Evolutionary conservation across 805 yeast species (phyloP).

Genomic region (Zygosaccharomyces bisporus): DNA sequence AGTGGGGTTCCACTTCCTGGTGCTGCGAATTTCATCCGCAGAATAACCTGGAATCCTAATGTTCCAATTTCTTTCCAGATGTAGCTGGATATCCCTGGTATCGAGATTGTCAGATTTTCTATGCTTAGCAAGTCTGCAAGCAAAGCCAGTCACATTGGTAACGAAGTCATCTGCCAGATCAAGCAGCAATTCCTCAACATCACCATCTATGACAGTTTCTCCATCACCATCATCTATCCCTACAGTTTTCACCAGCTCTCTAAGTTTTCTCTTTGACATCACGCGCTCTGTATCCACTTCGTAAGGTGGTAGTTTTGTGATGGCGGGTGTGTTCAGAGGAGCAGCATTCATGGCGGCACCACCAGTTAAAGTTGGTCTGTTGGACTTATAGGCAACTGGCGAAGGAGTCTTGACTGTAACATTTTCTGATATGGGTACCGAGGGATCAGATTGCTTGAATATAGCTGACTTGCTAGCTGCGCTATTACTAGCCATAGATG

Average conservation of each 20-base stretch:
- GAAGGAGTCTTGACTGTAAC: slow-evolving; percentile 62
- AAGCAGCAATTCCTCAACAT: slow-evolving; percentile 83
- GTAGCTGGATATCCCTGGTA: slow-evolving; percentile 84
- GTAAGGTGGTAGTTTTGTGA: slow-evolving; percentile 71
- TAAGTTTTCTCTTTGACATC: slow-evolving; percentile 80
- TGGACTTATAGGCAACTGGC: slow-evolving; percentile 61
- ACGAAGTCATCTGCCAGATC: slow-evolving; percentile 97
- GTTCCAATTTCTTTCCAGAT: slow-evolving; percentile 91
- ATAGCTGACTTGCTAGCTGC: slow-evolving; percentile 29
- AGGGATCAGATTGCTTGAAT: slow-evolving; percentile 48
- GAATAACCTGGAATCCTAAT: slow-evolving; percentile 91
- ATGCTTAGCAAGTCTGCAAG: slow-evolving; percentile 92
- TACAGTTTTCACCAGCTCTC: slow-evolving; percentile 78
- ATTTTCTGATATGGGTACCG: slow-evolving; percentile 67
- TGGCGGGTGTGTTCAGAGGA: slow-evolving; percentile 70
- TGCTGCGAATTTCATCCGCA: slow-evolving; percentile 81
- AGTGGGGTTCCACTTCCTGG: slow-evolving; percentile 68
- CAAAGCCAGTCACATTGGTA: slow-evolving; percentile 83
- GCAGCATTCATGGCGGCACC: slow-evolving; percentile 75
- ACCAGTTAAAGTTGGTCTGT: slow-evolving; percentile 78
- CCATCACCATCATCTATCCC: slow-evolving; percentile 89
- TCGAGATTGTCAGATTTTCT: slow-evolving; percentile 84
- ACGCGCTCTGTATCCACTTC: slow-evolving; percentile 81
- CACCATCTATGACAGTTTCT: slow-evolving; percentile 88
- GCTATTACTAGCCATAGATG: slow-evolving; percentile 36